Base-by-base conservation (phyloP, 2,329 filamentous ascomycete genomes). In the Aspergillus neotritici region DNA sequence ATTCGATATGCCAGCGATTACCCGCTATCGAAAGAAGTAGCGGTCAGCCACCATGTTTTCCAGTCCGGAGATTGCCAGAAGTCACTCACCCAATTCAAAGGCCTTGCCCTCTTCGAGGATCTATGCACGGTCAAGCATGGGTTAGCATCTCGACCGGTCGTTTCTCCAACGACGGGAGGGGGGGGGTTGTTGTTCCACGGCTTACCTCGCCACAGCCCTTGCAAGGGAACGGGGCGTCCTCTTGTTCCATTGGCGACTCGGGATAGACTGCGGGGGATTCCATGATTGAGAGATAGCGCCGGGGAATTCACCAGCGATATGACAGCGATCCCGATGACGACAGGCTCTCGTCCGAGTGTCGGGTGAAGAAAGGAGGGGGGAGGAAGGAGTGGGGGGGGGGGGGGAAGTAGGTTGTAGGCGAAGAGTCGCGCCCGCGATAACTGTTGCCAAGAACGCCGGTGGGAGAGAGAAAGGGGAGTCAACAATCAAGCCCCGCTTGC, bases 91-190 rank as follows among this genome's bases (percentile, higher is more conserved):
- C 60, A 98, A 78, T 72, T 98, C 93, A 61, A 95, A 98, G 40
- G 93, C 93, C 70, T 97, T 97, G 58, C 93, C 93, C 76, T 98
- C 93, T 69, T 98, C 93, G 14, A 98, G 79, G 55, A 97, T 95
- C 89, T 96, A 65, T 44, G 43, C 47, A 50, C 43, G 15, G 47
- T 46, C 41, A 51, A 48, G 43, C 34, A 37, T 35, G 33, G 29
- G 14, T 34, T 40, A 30, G 13, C 13, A 21, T 44, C 30, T 40
- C 25, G 21, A 10, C 13, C 21, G 31, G 31, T 28, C 31, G 14
- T 14, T 9, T 16, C n/a, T 16, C 17, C 31, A 28, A 9, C 33
- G 31, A 14, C 29, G 31, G 15, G 31, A 16, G n/a, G n/a, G n/a
- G n/a, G n/a, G n/a, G n/a, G n/a, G n/a, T n/a, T n/a, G n/a, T n/a